Base-by-base conservation (phyloP, 345 rosid genomes). In the Cochlearia excelsa region DNA sequence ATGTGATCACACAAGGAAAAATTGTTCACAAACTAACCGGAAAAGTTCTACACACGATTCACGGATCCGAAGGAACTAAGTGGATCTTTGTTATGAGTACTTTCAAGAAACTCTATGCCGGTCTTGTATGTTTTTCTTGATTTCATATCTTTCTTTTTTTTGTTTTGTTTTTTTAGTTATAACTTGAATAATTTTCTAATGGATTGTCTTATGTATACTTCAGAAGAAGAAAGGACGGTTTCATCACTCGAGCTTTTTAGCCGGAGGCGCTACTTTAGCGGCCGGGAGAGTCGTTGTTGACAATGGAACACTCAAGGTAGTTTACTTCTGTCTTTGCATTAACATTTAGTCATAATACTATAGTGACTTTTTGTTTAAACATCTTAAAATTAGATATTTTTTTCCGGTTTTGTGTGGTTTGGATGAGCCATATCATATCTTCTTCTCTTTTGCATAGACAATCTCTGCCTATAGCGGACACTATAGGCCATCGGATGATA, bases 201-300 rank as follows among this genome's bases (percentile, higher is more conserved):
- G 54, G 41, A 49, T 63, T 44, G 46, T 65, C 46, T 49, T 5
- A 2, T 16, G 23, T 16, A 16, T 47, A 49, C 29, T 73, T 65
- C 81, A 92, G 96, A 92, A 92, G 63, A 83, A 83, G 95, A 92
- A 92, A 75, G 98, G 98, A 51, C 62, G 30, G 49, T 92, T 92
- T 67, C 98, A 92, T 69, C 96, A 92, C 79, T 92, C 98, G 1
- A 92, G 96, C 69, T 92, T 92, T 64, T 74, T 92, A 77, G 98
- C 98, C 1, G 98, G 98, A 31, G 98, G 98, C 76, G 86, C 81
- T 46, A 84, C 98, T 0, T 53, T 88, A 66, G 95, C 95, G 1
- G 96, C 98, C 2, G 98, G 98, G 75, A 83, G 96, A 75, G 75
- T 92, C 1, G 69, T 43, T 26, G 88, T 72, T 26, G 90, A 86